Base-by-base conservation (phyloP, 768 basidiomycete species). In the Mycena crocata region DNA sequence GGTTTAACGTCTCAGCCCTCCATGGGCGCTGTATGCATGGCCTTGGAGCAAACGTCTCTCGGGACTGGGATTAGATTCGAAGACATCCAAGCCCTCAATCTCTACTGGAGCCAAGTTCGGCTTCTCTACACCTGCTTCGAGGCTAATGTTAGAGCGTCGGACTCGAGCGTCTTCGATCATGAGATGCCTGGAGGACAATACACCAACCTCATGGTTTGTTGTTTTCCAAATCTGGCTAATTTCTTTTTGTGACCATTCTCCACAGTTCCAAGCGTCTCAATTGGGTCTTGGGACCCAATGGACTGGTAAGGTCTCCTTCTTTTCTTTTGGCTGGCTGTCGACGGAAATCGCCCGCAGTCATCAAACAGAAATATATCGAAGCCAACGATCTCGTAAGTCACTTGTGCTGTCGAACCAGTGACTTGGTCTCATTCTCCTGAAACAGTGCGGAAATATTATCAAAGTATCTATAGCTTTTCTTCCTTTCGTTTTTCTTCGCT, bases 121-220 rank as follows among this genome's bases (percentile, higher is more conserved):
- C 83, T 93, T 82, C 88, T 99, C 50, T 99, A 99, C 83, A 79
- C 87, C 76, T 98, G 96, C 84, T 99, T 99, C 84, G 98, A 99
- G 79, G 98, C 98, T 60, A 98, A 98, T 75, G 96, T 99, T 72
- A 90, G 95, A 57, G 94, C 96, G 28, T 96, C 95, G 57, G 98
- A 99, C 77, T 98, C 96, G 51, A 95, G 94, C 80, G 96, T 99
- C 57, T 99, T 98, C 78, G 96, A 96, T 76, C 97, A 98, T 80
- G 96, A 98, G 82, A 99, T 99, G 98, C 97, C 97, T 58, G 98
- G 96, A 77, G 97, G 96, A 48, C 95, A 95, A 78, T 95, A 95
- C 78, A 95, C 94, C 34, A 95, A 95, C 79, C 82, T 95, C 71
- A 95, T 95, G 94, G 94, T 95, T 76, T 54, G 86, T 72, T n/a